These are phyloP conservation scores for Ophiocordyceps sinensis DNA, from an alignment of 2,329 filamentous ascomycete genomes.

Conservation along the genomic window DNA sequence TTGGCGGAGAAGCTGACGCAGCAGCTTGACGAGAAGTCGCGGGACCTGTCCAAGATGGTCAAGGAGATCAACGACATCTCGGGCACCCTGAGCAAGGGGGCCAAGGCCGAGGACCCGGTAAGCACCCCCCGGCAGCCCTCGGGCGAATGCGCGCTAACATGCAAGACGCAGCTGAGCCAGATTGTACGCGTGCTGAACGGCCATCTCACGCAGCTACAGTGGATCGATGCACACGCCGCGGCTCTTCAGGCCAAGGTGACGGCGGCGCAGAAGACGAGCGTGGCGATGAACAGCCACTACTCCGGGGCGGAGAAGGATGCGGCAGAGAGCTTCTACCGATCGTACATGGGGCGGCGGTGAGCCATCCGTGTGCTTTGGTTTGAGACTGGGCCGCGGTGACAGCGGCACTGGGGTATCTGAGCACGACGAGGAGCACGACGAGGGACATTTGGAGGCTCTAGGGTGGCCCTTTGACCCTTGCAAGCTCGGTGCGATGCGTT, in stretches of 20 bases:
- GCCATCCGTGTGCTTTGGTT: slow-evolving; percentile 2
- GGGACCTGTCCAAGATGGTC: slow-evolving; percentile 89
- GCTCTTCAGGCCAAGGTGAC: slow-evolving; percentile 70
- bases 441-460: no score
- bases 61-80: slow-evolving; percentile 94
- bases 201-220: slow-evolving; percentile 81
- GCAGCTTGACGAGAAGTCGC: slow-evolving; percentile 83
- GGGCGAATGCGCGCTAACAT: slow-evolving; percentile 9
- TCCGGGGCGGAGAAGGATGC: slow-evolving; percentile 52
- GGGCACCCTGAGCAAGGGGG: slow-evolving; percentile 76
- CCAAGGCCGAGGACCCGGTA: slow-evolving; percentile 78
- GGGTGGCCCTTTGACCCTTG: no score
- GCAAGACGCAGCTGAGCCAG: slow-evolving; percentile 57
- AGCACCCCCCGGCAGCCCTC: slow-evolving; percentile 20
- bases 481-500: no score
- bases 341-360: slow-evolving; percentile 64
- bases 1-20: slow-evolving; percentile 86
- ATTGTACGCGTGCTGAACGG: slow-evolving; percentile 92
- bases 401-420: neutral
- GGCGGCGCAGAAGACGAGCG: slow-evolving; percentile 67
- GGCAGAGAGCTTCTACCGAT: slow-evolving; percentile 81
- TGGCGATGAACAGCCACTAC: slow-evolving; percentile 41
- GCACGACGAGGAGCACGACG: neutral
- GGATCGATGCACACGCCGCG: slow-evolving; percentile 77
- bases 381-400: neutral